Base-by-base conservation (phyloP, 805 yeast species). In the Wickerhamiella vanderwaltii region DNA sequence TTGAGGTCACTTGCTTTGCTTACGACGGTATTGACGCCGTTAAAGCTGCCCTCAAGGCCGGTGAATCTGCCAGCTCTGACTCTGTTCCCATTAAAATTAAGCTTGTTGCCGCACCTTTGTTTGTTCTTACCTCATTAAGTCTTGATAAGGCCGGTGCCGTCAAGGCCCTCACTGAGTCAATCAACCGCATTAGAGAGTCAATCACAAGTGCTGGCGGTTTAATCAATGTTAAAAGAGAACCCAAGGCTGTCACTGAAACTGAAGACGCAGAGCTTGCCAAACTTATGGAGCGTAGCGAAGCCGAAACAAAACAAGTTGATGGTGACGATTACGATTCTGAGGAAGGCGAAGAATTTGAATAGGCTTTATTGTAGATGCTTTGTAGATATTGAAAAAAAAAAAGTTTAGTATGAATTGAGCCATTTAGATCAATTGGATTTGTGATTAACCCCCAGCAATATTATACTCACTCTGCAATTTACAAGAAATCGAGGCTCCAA, bases 1-100 rank as follows among this genome's bases (percentile, higher is more conserved):
- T 91, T 37, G 97, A 88, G 64, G 96, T 91, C 33, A 85, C 96
- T 11, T 91, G 98, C 62, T 91, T 88, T 67, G 72, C 87, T 47
- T 91, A 91, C 64, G 97, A 91, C 63, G 98, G 98, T 62, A 85
- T 91, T 52, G 95, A 87, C 60, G 98, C 98, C 50, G 87, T 91
- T 59, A 88, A 87, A 64, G 71, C 70, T 44, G 94, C 98, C 18
- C 73, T 91, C 50, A 68, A 72, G 50, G 81, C 87, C 18, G 97
- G 95, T 43, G 97, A 88, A 67, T 73, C 68, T 6, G 65, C 81
- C 39, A 73, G 88, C 50, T 81, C 86, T 29, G 95, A 85, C 54
- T 77, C 75, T 45, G 77, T 82, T 69, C 87, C 84, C 58, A 80
- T 91, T 55, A 87, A 84, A 63, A 95, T 86, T 54, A 85, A 86